Conservation (phyloP, 2,329 filamentous ascomycete species). For the Alternaria novae-zelandiae region DNA sequence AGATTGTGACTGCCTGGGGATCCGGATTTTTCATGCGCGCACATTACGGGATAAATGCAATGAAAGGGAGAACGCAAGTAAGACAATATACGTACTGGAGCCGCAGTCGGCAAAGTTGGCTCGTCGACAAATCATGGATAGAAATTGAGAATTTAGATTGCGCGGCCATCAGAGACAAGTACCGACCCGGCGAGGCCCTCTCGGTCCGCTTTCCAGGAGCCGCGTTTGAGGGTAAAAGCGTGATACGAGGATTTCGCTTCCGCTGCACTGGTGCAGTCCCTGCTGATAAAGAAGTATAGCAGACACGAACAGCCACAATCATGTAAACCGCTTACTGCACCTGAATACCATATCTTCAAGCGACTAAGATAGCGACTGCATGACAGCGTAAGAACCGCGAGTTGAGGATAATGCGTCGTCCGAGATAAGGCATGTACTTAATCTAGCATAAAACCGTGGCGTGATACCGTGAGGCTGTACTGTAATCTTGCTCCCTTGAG, state of each 20-base stretch:
- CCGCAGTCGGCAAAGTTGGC: constrained; percentile 6
- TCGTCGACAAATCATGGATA: constrained; percentile 4
- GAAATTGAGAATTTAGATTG: constrained; percentile 20
- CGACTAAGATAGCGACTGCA: constrained; percentile 1
- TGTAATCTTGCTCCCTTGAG: background rate
- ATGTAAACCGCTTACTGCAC: constrained; percentile 1
- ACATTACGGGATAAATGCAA: background rate
- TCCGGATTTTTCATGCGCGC: background rate
- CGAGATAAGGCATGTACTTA: background rate
- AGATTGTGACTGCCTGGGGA: background rate
- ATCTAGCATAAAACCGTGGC: background rate
- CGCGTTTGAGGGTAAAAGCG: constrained; percentile 1
- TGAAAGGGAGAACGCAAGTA: background rate
- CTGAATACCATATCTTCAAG: background rate
- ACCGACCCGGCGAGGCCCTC: constrained; percentile 5
- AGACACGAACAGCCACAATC: constrained; percentile 4
- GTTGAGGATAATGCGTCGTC: background rate
- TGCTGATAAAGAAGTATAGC: constrained; percentile 3
- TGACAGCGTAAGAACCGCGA: background rate
- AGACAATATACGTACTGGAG: constrained; percentile 6
- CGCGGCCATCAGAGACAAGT: background rate
- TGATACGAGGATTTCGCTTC: constrained; percentile 19
- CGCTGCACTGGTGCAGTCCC: constrained; percentile 14
- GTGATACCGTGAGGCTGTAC: background rate
- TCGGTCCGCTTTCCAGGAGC: constrained; percentile 4